Base-by-base conservation (phyloP, 805 yeast species). In the Kazachstania taianensis region DNA sequence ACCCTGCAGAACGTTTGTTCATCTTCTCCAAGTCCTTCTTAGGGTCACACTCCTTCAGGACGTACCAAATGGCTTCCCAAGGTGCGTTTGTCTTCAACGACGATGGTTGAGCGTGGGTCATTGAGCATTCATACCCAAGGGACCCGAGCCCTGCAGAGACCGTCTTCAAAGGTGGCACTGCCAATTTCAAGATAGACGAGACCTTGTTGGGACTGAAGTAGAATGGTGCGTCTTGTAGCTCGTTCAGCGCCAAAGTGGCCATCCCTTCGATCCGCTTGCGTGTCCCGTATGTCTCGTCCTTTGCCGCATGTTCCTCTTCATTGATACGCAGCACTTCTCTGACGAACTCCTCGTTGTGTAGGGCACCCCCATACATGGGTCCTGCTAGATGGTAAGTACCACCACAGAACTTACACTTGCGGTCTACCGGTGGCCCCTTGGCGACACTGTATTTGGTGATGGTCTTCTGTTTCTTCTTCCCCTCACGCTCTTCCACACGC, bases 21-120 rank as follows among this genome's bases (percentile, higher is more conserved):
- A 69, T 46, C 39, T 65, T 66, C 32, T 59, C 59, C 1, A 41
- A 5, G 23, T 39, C 39, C 17, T 64, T 61, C 9, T 67, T 62
- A 29, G 63, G 60, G 76, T 87, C 84, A 38, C 52, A 50, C 44
- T 73, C 72, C 39, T 75, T 70, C 54, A 78, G 70, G 12, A 87
- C 65, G 40, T 73, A 74, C 79, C 95, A 79, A 24, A 89, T 66
- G 20, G 73, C 73, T 30, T 71, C 75, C 79, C 83, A 82, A 5
- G 94, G 84, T 0, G 97, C 97, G 52, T 84, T 65, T 1, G 97
- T 92, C 66, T 92, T 92, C 44, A 92, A 65, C 26, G 86, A 77
- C 25, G 87, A 82, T 22, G 86, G 78, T 45, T 75, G 72, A 3
- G 95, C 94, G 59, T 92, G 99, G 1, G 97, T 83, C 39, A 85